A percentile compares a stretch with the other conserved stretches of the same genome.
Evolutionary conservation across 2,329 filamentous ascomycete species (phyloP).

Genomic region (Talaromyces sp.): DNA sequence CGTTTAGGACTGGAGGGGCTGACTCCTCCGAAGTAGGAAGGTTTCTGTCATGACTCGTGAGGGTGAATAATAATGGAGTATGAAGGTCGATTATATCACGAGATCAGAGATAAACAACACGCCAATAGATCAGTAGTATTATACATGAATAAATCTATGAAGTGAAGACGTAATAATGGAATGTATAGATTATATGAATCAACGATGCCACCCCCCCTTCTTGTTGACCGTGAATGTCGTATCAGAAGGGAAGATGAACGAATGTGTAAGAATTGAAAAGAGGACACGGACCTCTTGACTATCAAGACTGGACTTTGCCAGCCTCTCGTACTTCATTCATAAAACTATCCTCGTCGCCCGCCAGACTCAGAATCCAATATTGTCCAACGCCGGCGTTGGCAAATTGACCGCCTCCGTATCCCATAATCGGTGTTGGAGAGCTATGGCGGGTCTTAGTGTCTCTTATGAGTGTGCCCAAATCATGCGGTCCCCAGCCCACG

Average conservation of each 20-base stretch:
- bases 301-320: constrained; percentile 36
- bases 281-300: constrained; percentile 10
- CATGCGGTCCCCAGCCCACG: constrained; percentile 38
- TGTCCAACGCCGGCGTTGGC: constrained; percentile 36
- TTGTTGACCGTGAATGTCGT: background rate
- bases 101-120: background rate
- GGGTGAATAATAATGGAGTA: background rate
- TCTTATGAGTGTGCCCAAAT: constrained; percentile 30
- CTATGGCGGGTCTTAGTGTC: constrained; percentile 32
- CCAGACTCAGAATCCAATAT: constrained; percentile 41
- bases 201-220: background rate
- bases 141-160: background rate
- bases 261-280: background rate
- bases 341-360: constrained; percentile 42
- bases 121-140: background rate
- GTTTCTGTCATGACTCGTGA: too few relatives aligned
- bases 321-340: constrained; percentile 43
- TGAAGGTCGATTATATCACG: background rate
- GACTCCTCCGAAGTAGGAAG: background rate
- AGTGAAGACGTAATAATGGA: background rate
- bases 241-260: background rate
- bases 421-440: constrained; percentile 32
- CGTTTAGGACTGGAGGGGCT: background rate
- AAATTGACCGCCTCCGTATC: constrained; percentile 35
- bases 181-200: background rate